Evolutionary conservation across 2,329 filamentous ascomycete species (phyloP).

Genomic region (Emydomyces testavorans): DNA sequence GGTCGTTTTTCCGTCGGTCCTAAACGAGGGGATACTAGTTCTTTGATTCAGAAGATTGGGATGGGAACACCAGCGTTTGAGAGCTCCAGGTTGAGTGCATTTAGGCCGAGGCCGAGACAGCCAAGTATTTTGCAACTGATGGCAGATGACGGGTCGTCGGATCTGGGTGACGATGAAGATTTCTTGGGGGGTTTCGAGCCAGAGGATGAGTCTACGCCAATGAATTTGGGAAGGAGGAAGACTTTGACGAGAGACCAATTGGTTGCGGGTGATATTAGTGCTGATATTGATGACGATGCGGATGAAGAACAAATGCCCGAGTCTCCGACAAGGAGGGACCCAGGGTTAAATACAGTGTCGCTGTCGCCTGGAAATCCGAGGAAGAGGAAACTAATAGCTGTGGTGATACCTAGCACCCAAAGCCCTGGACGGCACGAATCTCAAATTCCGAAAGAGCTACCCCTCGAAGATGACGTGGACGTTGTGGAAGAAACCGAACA

Average conservation of each 20-base stretch:
- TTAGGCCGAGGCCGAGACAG: conserved; percentile 34
- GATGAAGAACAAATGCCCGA: conserved; percentile 2
- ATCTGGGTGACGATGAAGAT: conserved; percentile 30
- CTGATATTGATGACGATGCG: neutral
- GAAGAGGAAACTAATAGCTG: conserved; percentile 8
- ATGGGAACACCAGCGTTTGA: conserved; percentile 33
- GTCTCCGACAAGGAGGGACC: neutral
- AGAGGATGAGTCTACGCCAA: conserved; percentile 37
- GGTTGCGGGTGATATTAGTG: neutral
- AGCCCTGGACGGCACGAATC: neutral
- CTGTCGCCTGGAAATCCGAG: neutral
- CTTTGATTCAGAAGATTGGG: conserved; percentile 17
- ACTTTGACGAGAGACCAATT: conserved; percentile 19
- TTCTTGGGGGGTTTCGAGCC: conserved; percentile 35
- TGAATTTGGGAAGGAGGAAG: conserved; percentile 28
- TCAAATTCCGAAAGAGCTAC: neutral
- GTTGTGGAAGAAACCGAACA: conserved; percentile 8
- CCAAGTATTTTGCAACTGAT: conserved; percentile 37
- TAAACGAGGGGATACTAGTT: conserved; percentile 13
- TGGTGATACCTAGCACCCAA: neutral
- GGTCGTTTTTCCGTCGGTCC: conserved; percentile 9
- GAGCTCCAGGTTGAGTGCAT: conserved; percentile 35
- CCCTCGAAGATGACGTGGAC: neutral
- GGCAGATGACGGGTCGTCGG: conserved; percentile 30
- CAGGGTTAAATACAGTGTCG: neutral